A percentile compares a stretch with the other conserved stretches of the same genome.
These are phyloP conservation scores for Neonectria magnoliae DNA, from an alignment of 2,329 filamentous ascomycete genomes.

Conservation along the genomic window DNA sequence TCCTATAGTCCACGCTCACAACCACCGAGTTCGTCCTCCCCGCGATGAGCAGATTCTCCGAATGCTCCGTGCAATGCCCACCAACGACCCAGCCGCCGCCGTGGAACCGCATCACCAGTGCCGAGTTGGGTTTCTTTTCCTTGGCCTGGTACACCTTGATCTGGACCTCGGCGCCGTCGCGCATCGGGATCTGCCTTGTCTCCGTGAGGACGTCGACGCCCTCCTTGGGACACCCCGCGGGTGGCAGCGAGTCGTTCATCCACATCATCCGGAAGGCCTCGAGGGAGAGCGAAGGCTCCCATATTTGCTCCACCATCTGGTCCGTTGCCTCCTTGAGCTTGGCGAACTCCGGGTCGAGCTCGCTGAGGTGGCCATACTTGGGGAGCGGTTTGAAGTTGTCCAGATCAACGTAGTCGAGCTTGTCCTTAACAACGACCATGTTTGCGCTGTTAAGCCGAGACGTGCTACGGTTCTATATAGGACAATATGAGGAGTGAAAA, in stretches of 20 bases:
- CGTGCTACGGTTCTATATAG: not conserved
- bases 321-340: constrained; percentile 41
- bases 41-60: constrained; percentile 49
- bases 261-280: constrained; percentile 42
- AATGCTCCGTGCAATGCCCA: constrained; percentile 47
- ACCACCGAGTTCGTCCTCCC: constrained; percentile 47
- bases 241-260: constrained; percentile 40
- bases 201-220: constrained; percentile 48
- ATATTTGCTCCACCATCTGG: constrained; percentile 41
- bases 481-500: not conserved
- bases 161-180: constrained; percentile 48
- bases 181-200: constrained; percentile 41
- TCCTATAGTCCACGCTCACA: constrained; percentile 50
- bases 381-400: constrained; percentile 47
- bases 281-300: constrained; percentile 41
- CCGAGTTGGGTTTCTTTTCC: constrained; percentile 37
- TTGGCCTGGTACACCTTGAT: constrained; percentile 47
- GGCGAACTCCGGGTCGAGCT: constrained; percentile 46
- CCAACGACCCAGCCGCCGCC: constrained; percentile 51
- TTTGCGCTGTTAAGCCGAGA: not conserved
- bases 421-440: constrained; percentile 42
- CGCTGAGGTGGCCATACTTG: constrained; percentile 48
- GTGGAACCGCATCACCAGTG: constrained; percentile 48
- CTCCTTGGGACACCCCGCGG: constrained; percentile 44
- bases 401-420: constrained; percentile 42